phyloP scores from a whole-genome alignment of 768 basidiomycete genomes.

The Leccinellum luteum region DNA sequence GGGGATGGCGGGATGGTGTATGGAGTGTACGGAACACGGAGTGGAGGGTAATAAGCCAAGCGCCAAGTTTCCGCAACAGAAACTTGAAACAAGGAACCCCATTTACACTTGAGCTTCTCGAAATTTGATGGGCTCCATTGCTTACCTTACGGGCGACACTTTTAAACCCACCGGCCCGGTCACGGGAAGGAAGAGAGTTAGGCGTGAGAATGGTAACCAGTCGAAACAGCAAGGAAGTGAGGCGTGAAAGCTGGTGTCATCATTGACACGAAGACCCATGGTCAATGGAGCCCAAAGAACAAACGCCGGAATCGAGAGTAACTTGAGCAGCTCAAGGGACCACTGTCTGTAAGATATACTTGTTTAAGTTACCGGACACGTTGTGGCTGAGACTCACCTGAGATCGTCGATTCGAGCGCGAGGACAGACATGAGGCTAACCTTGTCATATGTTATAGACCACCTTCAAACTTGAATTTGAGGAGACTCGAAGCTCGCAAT shows the following conservation, averaged over 20 bases:
- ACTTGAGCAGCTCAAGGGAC: background rate
- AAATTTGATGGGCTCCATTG: background rate
- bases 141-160: background rate
- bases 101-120: background rate
- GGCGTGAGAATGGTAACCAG: background rate
- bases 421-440: background rate
- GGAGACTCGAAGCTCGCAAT: background rate
- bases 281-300: background rate
- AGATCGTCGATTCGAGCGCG: background rate
- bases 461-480: background rate
- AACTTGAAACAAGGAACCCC: background rate
- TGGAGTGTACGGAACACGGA: background rate
- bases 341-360: background rate
- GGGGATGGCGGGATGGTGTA: background rate
- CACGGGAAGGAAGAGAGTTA: background rate
- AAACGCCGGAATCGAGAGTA: background rate
- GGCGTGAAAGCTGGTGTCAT: background rate
- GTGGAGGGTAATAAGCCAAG: background rate
- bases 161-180: background rate
- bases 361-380: background rate
- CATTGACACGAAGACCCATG: background rate
- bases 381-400: background rate
- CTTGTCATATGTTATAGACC: background rate
- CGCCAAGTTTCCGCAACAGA: slow-evolving; percentile 7
- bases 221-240: background rate